These are phyloP conservation scores for Nemania sp. DNA, from an alignment of 2,329 filamentous ascomycete genomes.

Conservation along the genomic window DNA sequence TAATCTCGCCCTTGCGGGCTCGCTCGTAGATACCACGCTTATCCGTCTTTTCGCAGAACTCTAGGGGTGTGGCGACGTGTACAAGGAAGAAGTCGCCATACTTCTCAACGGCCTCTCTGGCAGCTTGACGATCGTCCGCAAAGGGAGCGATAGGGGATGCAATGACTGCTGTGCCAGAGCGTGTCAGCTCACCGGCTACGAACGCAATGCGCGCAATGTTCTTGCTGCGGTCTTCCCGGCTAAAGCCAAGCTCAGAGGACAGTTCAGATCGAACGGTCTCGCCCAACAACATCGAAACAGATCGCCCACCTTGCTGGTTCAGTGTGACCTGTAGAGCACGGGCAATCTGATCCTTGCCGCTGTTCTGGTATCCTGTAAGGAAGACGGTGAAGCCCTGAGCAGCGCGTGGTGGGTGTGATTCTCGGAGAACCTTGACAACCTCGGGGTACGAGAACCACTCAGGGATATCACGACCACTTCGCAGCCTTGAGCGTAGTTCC, in stretches of 20 bases:
- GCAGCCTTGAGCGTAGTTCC: slow-evolving; percentile 91
- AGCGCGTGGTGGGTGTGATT: slow-evolving; percentile 92
- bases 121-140: slow-evolving; percentile 79
- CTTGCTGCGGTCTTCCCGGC: slow-evolving; percentile 87
- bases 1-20: slow-evolving; percentile 90
- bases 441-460: slow-evolving; percentile 99
- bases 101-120: slow-evolving; percentile 87
- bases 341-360: slow-evolving; percentile 95
- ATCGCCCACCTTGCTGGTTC: slow-evolving; percentile 96
- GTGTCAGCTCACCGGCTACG: slow-evolving; percentile 93
- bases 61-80: slow-evolving; percentile 92
- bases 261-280: slow-evolving; percentile 95
- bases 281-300: slow-evolving; percentile 92
- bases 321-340: slow-evolving; percentile 96
- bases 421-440: slow-evolving; percentile 94
- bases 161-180: slow-evolving; percentile 92
- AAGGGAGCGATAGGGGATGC: slow-evolving; percentile 96
- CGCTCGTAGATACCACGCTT: slow-evolving; percentile 88
- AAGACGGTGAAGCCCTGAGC: slow-evolving; percentile 98
- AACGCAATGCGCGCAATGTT: slow-evolving; percentile 98
- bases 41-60: slow-evolving; percentile 95
- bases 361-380: slow-evolving; percentile 96
- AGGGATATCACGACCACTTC: slow-evolving; percentile 92
- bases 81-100: slow-evolving; percentile 93
- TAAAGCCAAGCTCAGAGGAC: slow-evolving; percentile 95